These are phyloP conservation scores for Eucalyptus curtisii DNA, from an alignment of 345 rosid species.

Conservation along the genomic window DNA sequence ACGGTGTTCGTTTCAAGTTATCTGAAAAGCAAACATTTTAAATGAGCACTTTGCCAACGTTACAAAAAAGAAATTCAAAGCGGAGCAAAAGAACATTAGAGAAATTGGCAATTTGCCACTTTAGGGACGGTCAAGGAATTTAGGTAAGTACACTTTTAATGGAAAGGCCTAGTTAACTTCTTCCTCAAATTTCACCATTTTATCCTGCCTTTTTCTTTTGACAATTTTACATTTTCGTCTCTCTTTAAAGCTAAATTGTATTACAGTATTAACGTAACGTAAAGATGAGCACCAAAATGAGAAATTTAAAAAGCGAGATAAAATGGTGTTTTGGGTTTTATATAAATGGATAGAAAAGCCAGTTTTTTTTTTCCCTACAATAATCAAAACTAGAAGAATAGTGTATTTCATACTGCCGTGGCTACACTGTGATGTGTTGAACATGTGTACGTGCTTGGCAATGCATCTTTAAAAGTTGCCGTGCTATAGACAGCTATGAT, in stretches of 20 bases:
- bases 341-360: fast-evolving
- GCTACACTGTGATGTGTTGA: background rate
- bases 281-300: background rate
- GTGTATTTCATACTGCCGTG: background rate
- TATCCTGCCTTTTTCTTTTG: background rate
- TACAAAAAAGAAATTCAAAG: background rate
- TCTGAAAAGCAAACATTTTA: background rate
- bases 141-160: background rate
- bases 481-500: background rate
- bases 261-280: background rate
- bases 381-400: background rate
- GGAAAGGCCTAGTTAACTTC: background rate
- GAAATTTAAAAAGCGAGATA: background rate
- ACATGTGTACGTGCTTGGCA: background rate
- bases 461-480: background rate
- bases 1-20: background rate
- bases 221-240: background rate
- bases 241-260: background rate
- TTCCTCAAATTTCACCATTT: background rate
- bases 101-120: background rate
- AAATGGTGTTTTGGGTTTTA: background rate
- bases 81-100: background rate
- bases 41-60: background rate
- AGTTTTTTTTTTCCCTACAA: background rate
- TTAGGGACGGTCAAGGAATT: background rate